Base-by-base conservation (phyloP, 2,329 filamentous ascomycete genomes). In the Didymella arachidicola region DNA sequence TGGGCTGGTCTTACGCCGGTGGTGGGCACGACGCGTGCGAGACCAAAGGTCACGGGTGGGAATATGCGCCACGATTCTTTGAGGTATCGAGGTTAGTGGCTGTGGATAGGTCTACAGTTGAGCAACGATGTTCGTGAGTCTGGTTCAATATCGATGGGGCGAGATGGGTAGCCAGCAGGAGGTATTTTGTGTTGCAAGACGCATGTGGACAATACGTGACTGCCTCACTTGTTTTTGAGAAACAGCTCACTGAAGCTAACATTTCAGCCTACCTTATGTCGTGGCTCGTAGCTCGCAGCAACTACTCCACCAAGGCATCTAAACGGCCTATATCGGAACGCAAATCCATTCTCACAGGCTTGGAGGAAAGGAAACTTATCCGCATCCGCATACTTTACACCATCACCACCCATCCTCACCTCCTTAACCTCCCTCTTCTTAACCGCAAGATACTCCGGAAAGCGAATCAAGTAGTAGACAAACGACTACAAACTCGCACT, bases 381-480 rank as follows among this genome's bases (percentile, higher is more conserved):
- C 16, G 32, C 32, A 10, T 53, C 26, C 14, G 43, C 51, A 34
- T 41, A 41, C 5, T 43, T 41, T 2, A 47, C 19, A 11, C 47
- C n/a, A 8, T 53, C 43, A 4, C 30, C 44, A 26, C 43, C 47
- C 41, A 47, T 2, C 6, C n/a, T 52, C 1, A 42, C 51, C 4
- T 58, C 50, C 18, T 53, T 62, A 12, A 52, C 49, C n/a, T 72
- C 71, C 4, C 36, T 55, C 30, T 26, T 53, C n/a, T 43, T 26
- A n/a, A 25, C 29, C 3, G 25, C 32, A 7, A 53, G 43, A 19
- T 53, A 16, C 7, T 61, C 16, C 3, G 60, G 64, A 41, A 74
- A 61, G 7, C 66, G 56, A 6, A 80, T 62, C 42, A 80, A 38
- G 32, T 71, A 67, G 53, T 80, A 79, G 22, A 79, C 60, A 19